phyloP scores from a whole-genome alignment of 2,329 filamentous ascomycete genomes.

The Aotearoamyces nothofagi region DNA sequence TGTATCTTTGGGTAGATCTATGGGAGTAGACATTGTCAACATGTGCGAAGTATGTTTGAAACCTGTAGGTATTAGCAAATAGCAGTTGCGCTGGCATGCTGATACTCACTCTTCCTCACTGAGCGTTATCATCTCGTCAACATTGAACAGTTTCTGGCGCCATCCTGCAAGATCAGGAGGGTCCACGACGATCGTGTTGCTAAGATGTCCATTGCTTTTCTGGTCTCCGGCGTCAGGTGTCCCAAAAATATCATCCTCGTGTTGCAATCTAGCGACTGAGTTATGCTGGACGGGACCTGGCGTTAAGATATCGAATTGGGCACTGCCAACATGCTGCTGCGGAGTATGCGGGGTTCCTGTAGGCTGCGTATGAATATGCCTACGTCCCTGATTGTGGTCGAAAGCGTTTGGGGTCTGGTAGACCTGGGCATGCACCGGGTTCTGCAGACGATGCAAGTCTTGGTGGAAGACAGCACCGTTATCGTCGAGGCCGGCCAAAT shows the following conservation, averaged over 20 bases:
- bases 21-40: slow-evolving; percentile 78
- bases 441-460: slow-evolving; percentile 20
- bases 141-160: slow-evolving; percentile 59
- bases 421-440: slow-evolving; percentile 18
- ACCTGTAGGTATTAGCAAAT: slow-evolving; percentile 41
- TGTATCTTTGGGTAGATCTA: slow-evolving; percentile 67
- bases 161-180: slow-evolving; percentile 54
- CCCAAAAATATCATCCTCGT: slow-evolving; percentile 23
- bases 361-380: slow-evolving; percentile 15
- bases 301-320: slow-evolving; percentile 32
- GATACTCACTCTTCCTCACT: slow-evolving; percentile 52
- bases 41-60: slow-evolving; percentile 69
- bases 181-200: slow-evolving; percentile 41
- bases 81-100: background rate
- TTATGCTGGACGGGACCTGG: slow-evolving; percentile 19
- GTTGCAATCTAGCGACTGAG: slow-evolving; percentile 19
- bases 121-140: slow-evolving; percentile 57
- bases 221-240: slow-evolving; percentile 21
- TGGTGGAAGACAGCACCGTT: slow-evolving; percentile 23
- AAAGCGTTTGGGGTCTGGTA: slow-evolving; percentile 20
- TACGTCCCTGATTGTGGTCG: slow-evolving; percentile 19
- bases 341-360: slow-evolving; percentile 20
- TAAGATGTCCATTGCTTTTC: slow-evolving; percentile 34
- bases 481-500: slow-evolving; percentile 25
- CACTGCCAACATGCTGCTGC: slow-evolving; percentile 21